Conservation (phyloP, 257 asterid genomes). For the Lavandula angustifolia region DNA sequence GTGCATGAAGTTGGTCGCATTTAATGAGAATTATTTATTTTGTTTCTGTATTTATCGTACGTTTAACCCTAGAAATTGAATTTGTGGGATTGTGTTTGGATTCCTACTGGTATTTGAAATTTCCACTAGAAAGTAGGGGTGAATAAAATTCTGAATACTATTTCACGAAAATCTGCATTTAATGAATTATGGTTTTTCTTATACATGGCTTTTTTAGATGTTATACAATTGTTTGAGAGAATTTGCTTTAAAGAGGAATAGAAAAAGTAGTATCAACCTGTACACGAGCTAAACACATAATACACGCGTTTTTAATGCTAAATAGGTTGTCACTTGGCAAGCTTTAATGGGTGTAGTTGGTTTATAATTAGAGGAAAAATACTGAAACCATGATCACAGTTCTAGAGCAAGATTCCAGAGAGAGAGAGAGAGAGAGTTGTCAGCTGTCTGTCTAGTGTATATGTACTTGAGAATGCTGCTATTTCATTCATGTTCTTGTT, state of each 20-base stretch:
- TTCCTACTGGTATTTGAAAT: not conserved
- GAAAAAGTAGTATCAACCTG: no score
- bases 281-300: not conserved
- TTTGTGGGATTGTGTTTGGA: not conserved
- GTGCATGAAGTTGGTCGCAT: not conserved
- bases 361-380: not conserved
- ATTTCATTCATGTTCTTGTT: not conserved
- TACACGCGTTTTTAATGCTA: not conserved
- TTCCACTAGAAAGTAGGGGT: not conserved
- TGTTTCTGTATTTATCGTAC: not conserved
- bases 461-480: not conserved
- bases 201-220: not conserved
- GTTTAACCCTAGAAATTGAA: not conserved
- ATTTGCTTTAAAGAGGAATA: no score
- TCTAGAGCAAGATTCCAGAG: not conserved
- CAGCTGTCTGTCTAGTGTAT: not conserved
- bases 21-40: not conserved
- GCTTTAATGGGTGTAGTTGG: not conserved
- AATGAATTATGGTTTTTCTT: not conserved
- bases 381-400: constrained; percentile 3
- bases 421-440: not conserved
- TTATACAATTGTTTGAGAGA: not conserved
- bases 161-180: constrained; percentile 1
- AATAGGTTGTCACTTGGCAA: not conserved
- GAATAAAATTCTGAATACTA: not conserved